Conservation (phyloP, 176 grass and related monocot genomes). For the Elymus sibiricus region DNA sequence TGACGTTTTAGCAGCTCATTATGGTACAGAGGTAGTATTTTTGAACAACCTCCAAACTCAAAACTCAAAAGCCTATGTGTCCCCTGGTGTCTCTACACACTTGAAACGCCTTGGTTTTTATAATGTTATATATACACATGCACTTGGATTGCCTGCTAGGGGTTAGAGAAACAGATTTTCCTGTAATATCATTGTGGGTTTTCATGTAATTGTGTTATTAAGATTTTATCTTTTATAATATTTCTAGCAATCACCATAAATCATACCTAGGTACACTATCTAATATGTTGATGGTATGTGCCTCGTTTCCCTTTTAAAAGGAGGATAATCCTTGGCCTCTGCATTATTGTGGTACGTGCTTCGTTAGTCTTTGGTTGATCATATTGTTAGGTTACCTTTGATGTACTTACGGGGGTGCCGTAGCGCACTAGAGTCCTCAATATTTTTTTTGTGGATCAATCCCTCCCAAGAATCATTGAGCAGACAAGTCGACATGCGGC, state of each 20-base stretch:
- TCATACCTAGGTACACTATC: neutral
- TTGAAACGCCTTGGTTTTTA: neutral
- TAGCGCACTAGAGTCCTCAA: slow-evolving; percentile 14
- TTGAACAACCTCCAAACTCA: neutral
- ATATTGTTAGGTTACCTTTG: neutral
- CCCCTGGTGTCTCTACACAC: slow-evolving; percentile 12
- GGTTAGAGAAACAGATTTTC: neutral
- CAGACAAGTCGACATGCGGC: slow-evolving; percentile 37
- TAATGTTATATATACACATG: neutral
- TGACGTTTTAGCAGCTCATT: too few relatives aligned
- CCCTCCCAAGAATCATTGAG: slow-evolving; percentile 44
- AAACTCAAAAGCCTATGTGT: slow-evolving; percentile 8
- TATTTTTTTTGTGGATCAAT: slow-evolving; percentile 29
- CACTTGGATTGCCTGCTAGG: neutral
- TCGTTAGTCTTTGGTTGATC: neutral
- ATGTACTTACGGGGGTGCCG: neutral
- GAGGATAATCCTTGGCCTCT: too few relatives aligned
- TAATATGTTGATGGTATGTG: neutral
- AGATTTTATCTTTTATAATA: neutral
- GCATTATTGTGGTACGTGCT: neutral
- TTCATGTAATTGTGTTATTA: neutral
- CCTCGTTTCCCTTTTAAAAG: too few relatives aligned
- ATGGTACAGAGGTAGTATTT: too few relatives aligned
- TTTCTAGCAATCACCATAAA: neutral
- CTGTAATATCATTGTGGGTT: neutral